Base-by-base conservation (phyloP, 805 yeast species). In the Saccharomycopsis javanensis region DNA sequence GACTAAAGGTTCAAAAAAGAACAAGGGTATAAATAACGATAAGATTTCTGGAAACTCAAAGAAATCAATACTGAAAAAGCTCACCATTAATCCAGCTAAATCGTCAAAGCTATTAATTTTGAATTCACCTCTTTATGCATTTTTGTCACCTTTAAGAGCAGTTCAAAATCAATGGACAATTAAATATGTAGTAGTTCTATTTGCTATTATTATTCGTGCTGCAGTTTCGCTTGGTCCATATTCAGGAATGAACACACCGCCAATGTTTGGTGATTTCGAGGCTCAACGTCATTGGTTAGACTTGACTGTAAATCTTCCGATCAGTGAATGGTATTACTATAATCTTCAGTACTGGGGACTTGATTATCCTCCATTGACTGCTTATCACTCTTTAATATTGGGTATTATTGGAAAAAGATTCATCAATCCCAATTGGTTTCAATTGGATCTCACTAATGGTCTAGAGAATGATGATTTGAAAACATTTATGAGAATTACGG, bases 221-320 rank as follows among this genome's bases (percentile, higher is more conserved):
- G 96, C 96, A 1, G 84, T 92, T 23, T 96, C 97, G 0, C 73
- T 91, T 37, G 99, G 98, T 0, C 78, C 89, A 4, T 91, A 81
- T 66, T 88, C 96, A 23, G 99, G 99, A 0, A 68, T 69, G 60
- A 71, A 71, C 7, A 72, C 75, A 1, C 82, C 86, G 7, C 98
- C 98, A 4, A 80, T 88, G 80, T 82, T 75, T 73, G 99, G 99
- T 5, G 99, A 94, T 68, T 92, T 94, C 66, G 99, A 94, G 69
- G 98, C 98, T 0, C 99, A 94, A 69, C 79, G 99, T 63, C 99
- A 92, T 69, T 94, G 99, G 99, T 78, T 94, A 80, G 99, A 94
- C 68, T 75, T 92, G 55, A 92, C 98, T 0, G 81, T 76, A 42
- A 81, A 83, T 63, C 68, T 91, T 53, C 94, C 96, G 0, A 69